phyloP scores from a whole-genome alignment of 768 basidiomycete genomes.

The Sporobolomyces roseus region DNA sequence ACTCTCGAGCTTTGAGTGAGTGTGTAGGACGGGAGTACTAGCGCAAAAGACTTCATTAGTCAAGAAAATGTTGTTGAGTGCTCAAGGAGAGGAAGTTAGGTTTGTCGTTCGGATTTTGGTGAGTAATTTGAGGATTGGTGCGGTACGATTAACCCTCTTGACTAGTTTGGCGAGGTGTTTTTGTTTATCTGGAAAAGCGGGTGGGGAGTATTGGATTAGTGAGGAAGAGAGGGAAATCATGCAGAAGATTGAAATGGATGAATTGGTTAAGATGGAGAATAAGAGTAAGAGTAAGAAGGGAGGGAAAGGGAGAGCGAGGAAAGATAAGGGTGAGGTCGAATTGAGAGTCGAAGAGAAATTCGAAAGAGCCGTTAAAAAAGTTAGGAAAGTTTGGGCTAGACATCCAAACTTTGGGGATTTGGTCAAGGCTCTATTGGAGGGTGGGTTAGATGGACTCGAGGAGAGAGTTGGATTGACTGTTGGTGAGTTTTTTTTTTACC shows the following conservation, averaged over 20 bases:
- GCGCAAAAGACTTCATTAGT: conserved; percentile 73
- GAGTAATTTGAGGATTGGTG: conserved; percentile 78
- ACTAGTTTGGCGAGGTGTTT: conserved; percentile 74
- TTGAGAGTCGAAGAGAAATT: conserved; percentile 52
- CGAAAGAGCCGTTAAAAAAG: conserved; percentile 59
- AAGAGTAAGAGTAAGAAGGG: not conserved
- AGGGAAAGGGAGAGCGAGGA: conserved; percentile 43
- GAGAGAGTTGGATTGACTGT: conserved; percentile 37
- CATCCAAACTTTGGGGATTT: conserved; percentile 69
- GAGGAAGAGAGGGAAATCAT: conserved; percentile 44
- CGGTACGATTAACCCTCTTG: conserved; percentile 75
- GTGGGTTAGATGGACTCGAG: conserved; percentile 30
- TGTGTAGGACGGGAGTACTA: conserved; percentile 56
- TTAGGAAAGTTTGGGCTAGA: conserved; percentile 69
- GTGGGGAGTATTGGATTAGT: conserved; percentile 38
- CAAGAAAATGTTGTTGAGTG: conserved; percentile 74
- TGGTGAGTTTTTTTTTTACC: conserved; percentile 9
- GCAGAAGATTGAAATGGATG: conserved; percentile 11
- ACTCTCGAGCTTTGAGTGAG: not conserved
- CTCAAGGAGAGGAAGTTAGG: conserved; percentile 80
- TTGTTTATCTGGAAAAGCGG: conserved; percentile 53
- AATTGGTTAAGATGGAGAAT: conserved; percentile 1
- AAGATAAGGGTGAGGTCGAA: conserved; percentile 46
- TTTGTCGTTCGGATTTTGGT: conserved; percentile 72
- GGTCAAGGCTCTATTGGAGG: conserved; percentile 18